These are phyloP conservation scores for Fonsecaea nubica DNA, from an alignment of 2,329 filamentous ascomycete genomes.

Conservation along the genomic window DNA sequence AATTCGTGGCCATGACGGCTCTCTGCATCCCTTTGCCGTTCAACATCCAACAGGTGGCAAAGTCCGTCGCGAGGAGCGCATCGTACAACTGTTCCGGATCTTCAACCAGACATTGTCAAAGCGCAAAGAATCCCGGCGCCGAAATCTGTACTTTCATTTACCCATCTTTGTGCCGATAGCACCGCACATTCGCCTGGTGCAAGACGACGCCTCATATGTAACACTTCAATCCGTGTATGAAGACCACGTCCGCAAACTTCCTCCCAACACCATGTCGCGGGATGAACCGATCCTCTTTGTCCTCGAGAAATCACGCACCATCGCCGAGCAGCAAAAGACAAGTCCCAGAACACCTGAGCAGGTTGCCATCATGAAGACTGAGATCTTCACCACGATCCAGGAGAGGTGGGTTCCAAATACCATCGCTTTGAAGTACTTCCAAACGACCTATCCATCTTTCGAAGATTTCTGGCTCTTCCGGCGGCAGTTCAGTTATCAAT, in stretches of 20 bases:
- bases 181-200: constrained; percentile 91
- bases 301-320: constrained; percentile 86
- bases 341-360: constrained; percentile 65
- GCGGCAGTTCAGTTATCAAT: constrained; percentile 93
- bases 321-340: constrained; percentile 70
- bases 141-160: constrained; percentile 94
- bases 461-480: constrained; percentile 99
- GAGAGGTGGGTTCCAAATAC: constrained; percentile 88
- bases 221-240: constrained; percentile 95
- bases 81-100: constrained; percentile 94
- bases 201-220: constrained; percentile 93
- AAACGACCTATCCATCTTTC: constrained; percentile 83
- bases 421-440: constrained; percentile 87
- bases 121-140: constrained; percentile 91
- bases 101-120: constrained; percentile 92
- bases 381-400: constrained; percentile 94
- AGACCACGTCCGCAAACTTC: constrained; percentile 80
- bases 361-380: constrained; percentile 74
- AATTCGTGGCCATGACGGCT: constrained; percentile 97
- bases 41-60: constrained; percentile 94
- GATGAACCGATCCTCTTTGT: constrained; percentile 95
- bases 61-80: constrained; percentile 91
- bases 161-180: constrained; percentile 95
- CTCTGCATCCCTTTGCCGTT: constrained; percentile 93
- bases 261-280: constrained; percentile 72